Evolutionary conservation across 331 rosid species (phyloP), one percentile per base, ranked within the genome.

Genomic region (Saraca asoca): DNA sequence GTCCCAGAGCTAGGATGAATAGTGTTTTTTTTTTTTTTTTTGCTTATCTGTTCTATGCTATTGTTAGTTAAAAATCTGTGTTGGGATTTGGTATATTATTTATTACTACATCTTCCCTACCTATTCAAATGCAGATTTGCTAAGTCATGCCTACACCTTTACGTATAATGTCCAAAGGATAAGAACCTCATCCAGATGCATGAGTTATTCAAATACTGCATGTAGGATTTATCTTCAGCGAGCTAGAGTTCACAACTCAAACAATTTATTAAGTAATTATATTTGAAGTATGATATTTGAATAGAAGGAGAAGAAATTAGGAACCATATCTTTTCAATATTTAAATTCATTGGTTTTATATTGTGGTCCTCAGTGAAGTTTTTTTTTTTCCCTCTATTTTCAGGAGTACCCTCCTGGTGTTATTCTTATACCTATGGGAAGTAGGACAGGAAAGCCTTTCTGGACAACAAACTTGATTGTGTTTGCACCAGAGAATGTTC

Each of bases 371-470:
- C 49, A 66, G 31, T 75, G 51, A 75, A 14, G 31, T 13, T 11
- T 49, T 14, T 8, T 16, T 45, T 55, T 3, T 29, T 58, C 68
- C 59, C 35, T n/a, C n/a, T n/a, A 57, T 59, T 77, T 74, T 66
- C 84, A 91, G 97, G 96, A 91, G 71, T 91, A 84, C 63, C 96
- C 96, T 42, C 89, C 90, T 49, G 91, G 95, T 74, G 83, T 84
- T 78, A 62, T 55, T 43, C 72, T 88, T 66, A 78, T 91, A 50
- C 97, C 97, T 33, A 74, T 91, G 82, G 75, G 75, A 75, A 91
- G 97, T 81, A 80, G 88, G 82, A 88, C 97, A 12, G 66, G 1
- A 13, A 88, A 65, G 56, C 96, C 97, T 73, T 91, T 91, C 78
- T 13, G 2, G 42, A 88, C 96, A 0, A 88, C 96, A 76, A 91